These are phyloP conservation scores for Pilasporangium apinafurcum DNA, from an alignment of 352 stramenopile genomes.

Conservation along the genomic window DNA sequence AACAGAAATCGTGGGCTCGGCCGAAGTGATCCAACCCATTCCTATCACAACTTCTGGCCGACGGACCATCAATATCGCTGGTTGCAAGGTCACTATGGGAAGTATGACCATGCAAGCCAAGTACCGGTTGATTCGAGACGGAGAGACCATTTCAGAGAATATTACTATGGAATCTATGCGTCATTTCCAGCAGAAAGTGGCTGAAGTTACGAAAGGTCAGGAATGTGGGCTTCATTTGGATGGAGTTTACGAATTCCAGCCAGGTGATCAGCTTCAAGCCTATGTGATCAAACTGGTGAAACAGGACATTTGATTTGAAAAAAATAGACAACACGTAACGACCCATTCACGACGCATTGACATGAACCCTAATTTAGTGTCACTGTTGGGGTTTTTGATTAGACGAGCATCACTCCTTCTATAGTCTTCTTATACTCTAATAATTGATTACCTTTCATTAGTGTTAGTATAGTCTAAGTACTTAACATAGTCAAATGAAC, in stretches of 20 bases:
- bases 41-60: conserved; percentile 73
- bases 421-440: no score
- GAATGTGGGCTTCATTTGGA: conserved; percentile 97
- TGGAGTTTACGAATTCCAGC: conserved; percentile 90
- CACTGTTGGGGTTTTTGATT: no score
- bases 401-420: no score
- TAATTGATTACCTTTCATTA: no score
- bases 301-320: conserved; percentile 11
- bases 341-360: no score
- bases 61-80: conserved; percentile 92
- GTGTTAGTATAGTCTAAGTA: no score
- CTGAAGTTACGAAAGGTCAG: conserved; percentile 89
- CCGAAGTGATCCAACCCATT: conserved; percentile 81
- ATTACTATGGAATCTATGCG: conserved; percentile 81
- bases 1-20: conserved; percentile 57
- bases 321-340: not conserved
- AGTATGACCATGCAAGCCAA: conserved; percentile 85
- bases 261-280: conserved; percentile 94
- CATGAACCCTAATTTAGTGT: no score
- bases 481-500: no score
- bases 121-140: conserved; percentile 86
- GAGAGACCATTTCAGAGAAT: conserved; percentile 86
- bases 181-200: conserved; percentile 91
- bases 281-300: conserved; percentile 75
- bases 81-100: conserved; percentile 94